Evolutionary conservation across 441 rosid species (phyloP).

Genomic region (Eutrema salsugineum): DNA sequence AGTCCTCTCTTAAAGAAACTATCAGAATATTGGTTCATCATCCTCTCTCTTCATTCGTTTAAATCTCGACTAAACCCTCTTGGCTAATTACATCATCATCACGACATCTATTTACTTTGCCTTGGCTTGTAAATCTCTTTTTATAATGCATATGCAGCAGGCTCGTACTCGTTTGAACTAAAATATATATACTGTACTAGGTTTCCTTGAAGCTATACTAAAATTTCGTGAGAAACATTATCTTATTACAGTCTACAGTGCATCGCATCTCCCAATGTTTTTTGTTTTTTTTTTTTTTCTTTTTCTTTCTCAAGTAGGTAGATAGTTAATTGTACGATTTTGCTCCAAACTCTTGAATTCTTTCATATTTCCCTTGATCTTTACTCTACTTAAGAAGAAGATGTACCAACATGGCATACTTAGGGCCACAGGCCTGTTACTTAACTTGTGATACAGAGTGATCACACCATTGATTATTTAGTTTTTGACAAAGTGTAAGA

Average conservation of each 20-base stretch:
- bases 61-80: neutral
- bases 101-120: neutral
- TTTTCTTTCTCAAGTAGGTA: neutral
- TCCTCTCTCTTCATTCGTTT: constrained; percentile 25
- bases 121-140: constrained; percentile 18
- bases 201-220: constrained; percentile 1
- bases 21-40: constrained; percentile 58
- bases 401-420: constrained; percentile 5
- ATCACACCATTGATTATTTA: neutral
- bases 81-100: neutral
- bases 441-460: constrained; percentile 11
- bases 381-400: neutral
- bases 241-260: neutral
- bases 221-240: neutral
- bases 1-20: constrained; percentile 42
- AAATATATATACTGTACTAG: neutral
- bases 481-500: neutral
- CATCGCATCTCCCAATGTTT: neutral
- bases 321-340: neutral
- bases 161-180: constrained; percentile 17
- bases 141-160: neutral
- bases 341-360: neutral
- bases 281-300: neutral
- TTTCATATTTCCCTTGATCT: neutral
- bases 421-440: constrained; percentile 19